These are phyloP conservation scores for Metroxylon sagu DNA, from an alignment of 176 grass and related monocot genomes.

Conservation along the genomic window DNA sequence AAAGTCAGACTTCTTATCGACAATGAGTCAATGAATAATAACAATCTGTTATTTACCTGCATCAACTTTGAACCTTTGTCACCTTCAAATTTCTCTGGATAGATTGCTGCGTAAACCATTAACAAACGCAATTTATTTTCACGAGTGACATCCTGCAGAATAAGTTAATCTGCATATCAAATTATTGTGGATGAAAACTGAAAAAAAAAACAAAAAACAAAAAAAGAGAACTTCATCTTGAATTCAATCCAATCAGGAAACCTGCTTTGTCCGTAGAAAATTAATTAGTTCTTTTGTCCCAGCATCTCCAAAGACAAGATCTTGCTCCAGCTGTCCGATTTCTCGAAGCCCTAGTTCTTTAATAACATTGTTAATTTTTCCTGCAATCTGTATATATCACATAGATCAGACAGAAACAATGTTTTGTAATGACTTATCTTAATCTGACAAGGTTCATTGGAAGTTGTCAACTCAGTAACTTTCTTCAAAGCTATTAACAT, in stretches of 20 bases:
- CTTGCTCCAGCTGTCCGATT: constrained; percentile 88
- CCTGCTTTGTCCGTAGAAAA: constrained; percentile 76
- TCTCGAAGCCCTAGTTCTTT: constrained; percentile 74
- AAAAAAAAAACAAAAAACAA: too few species aligned
- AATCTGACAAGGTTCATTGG: too few species aligned
- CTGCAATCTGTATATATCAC: constrained; percentile 64
- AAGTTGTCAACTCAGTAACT: too few species aligned
- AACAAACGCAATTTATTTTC: constrained; percentile 89
- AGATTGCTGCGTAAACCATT: constrained; percentile 72
- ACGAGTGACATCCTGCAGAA: constrained; percentile 62
- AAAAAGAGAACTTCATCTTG: too few species aligned
- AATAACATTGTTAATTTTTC: constrained; percentile 80
- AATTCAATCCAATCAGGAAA: constrained; percentile 2
- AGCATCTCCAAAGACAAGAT: constrained; percentile 94
- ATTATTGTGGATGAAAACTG: too few species aligned
- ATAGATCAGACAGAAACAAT: constrained; percentile 8
- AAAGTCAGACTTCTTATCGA: too few species aligned
- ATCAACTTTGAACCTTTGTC: constrained; percentile 77
- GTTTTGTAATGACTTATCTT: too few species aligned
- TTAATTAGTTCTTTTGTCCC: constrained; percentile 91
- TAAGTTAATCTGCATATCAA: too few species aligned
- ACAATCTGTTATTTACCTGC: constrained; percentile 40
- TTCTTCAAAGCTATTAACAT: too few species aligned
- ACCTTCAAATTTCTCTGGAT: constrained; percentile 80
- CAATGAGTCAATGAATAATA: too few species aligned